These are phyloP conservation scores for Apiospora arundinis DNA, from an alignment of 2,329 filamentous ascomycete genomes.

Conservation along the genomic window DNA sequence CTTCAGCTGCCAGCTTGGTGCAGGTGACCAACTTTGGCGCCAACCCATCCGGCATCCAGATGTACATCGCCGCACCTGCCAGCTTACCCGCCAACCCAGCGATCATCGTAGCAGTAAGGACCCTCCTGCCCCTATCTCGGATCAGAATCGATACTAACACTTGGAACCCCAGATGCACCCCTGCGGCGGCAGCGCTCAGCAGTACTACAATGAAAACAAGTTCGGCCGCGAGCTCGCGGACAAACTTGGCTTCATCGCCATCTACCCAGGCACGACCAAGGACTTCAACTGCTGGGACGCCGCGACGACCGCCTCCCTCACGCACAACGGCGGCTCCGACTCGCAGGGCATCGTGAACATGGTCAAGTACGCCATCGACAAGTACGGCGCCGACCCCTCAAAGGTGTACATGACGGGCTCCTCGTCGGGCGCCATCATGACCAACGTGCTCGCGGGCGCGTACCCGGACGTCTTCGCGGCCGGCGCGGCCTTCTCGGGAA, in stretches of 20 bases:
- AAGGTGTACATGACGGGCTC: constrained; percentile 60
- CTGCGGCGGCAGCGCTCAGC: constrained; percentile 56
- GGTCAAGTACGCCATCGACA: constrained; percentile 57
- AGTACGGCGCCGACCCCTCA: constrained; percentile 56
- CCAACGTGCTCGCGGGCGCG: constrained; percentile 53
- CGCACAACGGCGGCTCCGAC: constrained; percentile 62
- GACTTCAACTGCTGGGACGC: constrained; percentile 65
- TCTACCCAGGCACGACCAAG: constrained; percentile 62
- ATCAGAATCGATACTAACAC: not conserved
- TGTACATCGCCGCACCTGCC: constrained; percentile 52
- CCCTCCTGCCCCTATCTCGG: not conserved
- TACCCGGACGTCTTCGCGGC: constrained; percentile 57
- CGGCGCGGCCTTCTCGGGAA: constrained; percentile 51
- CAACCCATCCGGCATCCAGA: constrained; percentile 48
- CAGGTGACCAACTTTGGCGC: constrained; percentile 39
- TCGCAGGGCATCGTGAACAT: constrained; percentile 62
- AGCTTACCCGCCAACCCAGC: constrained; percentile 47
- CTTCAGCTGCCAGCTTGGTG: constrained; percentile 28
- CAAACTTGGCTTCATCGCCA: constrained; percentile 52
- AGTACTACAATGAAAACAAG: constrained; percentile 54
- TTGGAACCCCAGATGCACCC: constrained; percentile 48
- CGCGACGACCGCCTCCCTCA: constrained; percentile 45
- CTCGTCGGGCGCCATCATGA: constrained; percentile 56
- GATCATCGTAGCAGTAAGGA: constrained; percentile 52
- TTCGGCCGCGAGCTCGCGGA: constrained; percentile 51